Percentiles rank a stretch among this genome's conserved stretches.
Conservation (phyloP, 177 flowering plant species). For the Telopea speciosissima region DNA sequence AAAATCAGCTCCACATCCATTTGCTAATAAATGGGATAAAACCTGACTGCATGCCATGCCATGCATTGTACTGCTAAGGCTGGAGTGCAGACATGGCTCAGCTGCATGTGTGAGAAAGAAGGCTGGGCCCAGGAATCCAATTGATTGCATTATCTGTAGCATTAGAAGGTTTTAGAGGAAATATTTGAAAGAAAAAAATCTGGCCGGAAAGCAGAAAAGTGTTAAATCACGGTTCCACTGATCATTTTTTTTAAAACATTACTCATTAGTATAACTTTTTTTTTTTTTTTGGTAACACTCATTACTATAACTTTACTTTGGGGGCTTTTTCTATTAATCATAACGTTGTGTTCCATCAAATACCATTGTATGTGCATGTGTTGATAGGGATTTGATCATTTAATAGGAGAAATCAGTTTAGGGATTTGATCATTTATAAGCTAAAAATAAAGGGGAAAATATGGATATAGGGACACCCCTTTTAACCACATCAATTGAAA, state of each 20-base stretch:
- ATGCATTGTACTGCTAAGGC: conserved; percentile 79
- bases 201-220: background rate
- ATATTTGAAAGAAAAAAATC: conserved; percentile 1
- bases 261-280: too few species aligned
- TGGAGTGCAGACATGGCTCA: too few species aligned
- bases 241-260: background rate
- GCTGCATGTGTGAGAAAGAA: conserved; percentile 87
- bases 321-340: background rate
- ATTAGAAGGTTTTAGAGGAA: conserved; percentile 12
- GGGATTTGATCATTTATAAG: too few species aligned
- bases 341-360: background rate
- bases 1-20: background rate
- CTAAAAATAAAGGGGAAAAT: too few species aligned
- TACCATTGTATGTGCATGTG: background rate
- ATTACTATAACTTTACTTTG: background rate
- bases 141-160: conserved; percentile 94
- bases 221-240: background rate
- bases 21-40: conserved; percentile 10
- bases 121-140: conserved; percentile 97
- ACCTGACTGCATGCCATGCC: conserved; percentile 99
- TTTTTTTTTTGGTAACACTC: too few species aligned
- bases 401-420: too few species aligned
- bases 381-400: too few species aligned
- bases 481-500: too few species aligned
- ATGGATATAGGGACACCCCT: too few species aligned